Conservation (phyloP, 495 filamentous ascomycete genomes). For the Aspergillus sparsus region DNA sequence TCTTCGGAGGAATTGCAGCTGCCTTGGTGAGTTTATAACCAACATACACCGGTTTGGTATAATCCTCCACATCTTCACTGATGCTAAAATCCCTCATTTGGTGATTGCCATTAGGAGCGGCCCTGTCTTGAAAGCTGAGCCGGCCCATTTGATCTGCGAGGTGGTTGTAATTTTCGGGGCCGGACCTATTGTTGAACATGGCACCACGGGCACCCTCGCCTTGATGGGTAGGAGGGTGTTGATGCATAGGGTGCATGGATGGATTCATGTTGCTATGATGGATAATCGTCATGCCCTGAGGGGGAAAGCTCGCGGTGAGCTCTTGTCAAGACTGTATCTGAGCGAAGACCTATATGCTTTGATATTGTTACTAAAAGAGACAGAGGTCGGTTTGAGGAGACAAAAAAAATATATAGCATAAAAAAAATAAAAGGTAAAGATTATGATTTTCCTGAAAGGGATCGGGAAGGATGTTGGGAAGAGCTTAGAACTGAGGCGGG, state of each 20-base stretch:
- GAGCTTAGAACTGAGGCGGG: neutral
- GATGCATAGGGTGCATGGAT: conserved; percentile 19
- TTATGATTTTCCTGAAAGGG: neutral
- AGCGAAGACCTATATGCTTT: too few species aligned
- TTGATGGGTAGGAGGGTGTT: conserved; percentile 12
- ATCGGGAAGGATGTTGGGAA: neutral
- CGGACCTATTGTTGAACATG: conserved; percentile 13
- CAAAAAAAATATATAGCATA: neutral
- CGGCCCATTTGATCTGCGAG: conserved; percentile 23
- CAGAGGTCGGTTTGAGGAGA: neutral
- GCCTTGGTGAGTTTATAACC: conserved; percentile 43
- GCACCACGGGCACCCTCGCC: conserved; percentile 17
- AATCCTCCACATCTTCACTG: conserved; percentile 9
- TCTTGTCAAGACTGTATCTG: too few species aligned
- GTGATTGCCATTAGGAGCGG: conserved; percentile 1
- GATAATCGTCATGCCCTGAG: conserved; percentile 18
- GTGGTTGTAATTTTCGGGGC: conserved; percentile 12
- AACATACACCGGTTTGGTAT: conserved; percentile 24
- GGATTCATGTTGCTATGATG: conserved; percentile 21
- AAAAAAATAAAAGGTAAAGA: neutral
- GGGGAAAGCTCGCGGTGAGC: neutral
- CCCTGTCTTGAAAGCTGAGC: conserved; percentile 21
- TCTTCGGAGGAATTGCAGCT: conserved; percentile 30
- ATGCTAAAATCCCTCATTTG: conserved; percentile 6
- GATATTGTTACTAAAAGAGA: too few species aligned